Base-by-base conservation (phyloP, 2,329 filamentous ascomycete species). In the Clonostachys byssicola region DNA sequence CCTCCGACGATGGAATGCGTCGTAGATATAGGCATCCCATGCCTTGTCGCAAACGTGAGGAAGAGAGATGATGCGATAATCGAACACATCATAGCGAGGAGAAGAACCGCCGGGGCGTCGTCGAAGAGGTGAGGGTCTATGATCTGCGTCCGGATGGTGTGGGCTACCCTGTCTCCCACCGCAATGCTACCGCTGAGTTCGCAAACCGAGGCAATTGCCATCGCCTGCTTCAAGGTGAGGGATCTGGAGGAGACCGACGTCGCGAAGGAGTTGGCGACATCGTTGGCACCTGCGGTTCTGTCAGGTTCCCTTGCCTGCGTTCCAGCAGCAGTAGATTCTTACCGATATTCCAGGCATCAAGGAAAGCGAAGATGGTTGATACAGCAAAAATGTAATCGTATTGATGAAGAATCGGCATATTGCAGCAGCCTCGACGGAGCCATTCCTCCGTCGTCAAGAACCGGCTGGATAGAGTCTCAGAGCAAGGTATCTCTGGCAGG, bases 341-440 rank as follows among this genome's bases (percentile, higher is more conserved):
- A 71, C 78, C 78, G 52, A 81, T 81, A 59, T 81, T 81, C 72
- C 73, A 81, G 17, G 77, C 77, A 62, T 81, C 78, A 34, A 82
- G 71, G 47, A 78, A 71, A 23, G 78, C 75, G 60, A 81, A 81
- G 47, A 80, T 64, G 16, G 73, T 72, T 51, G 75, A 75, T 47
- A 81, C 70, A 54, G 68, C 75, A 60, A 81, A 81, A 49, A 81
- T 66, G 55, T 80, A 81, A 53, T 74, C 71, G 58, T 77, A 81
- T 46, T 78, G 64, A 50, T 66, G 60, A 48, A 80, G 55, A 14
- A 51, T 54, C 33, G 64, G 58, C 66, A 68, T 69, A 42, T 36
- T 54, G 48, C 4, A 18, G 23, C 23, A 30, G 23, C 23, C 23
- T 30, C 8, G 23, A 30, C 23, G 9, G 23, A 10, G 9, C 23